Percentiles rank a stretch among this genome's conserved stretches.
Evolutionary conservation across 306 rosid genomes (phyloP).

Genomic region (Prunus campanulata): DNA sequence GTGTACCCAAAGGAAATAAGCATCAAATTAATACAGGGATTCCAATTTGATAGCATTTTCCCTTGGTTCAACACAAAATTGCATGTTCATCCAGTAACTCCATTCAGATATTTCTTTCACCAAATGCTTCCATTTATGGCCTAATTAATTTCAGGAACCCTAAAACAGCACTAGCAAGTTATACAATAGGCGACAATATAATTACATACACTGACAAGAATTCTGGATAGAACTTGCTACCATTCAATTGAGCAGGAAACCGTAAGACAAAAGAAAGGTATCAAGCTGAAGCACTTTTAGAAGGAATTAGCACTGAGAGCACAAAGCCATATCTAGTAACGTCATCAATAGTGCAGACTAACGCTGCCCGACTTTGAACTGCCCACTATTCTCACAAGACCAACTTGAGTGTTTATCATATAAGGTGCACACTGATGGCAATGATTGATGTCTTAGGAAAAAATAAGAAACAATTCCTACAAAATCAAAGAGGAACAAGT

Average conservation of each 20-base stretch:
- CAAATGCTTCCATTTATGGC: slow-evolving; percentile 28
- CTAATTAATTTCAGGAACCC: slow-evolving; percentile 15
- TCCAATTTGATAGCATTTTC: slow-evolving; percentile 42
- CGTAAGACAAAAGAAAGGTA: not conserved
- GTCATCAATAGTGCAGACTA: slow-evolving; percentile 23
- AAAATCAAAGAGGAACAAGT: slow-evolving; percentile 1
- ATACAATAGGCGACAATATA: not conserved
- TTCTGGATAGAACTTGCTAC: not conserved
- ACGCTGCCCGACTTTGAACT: slow-evolving; percentile 3
- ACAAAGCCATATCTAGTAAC: slow-evolving; percentile 26
- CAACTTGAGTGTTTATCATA: slow-evolving; percentile 4
- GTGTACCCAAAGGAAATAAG: slow-evolving; percentile 24
- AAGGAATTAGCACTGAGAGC: slow-evolving; percentile 2
- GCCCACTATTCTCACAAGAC: slow-evolving; percentile 5
- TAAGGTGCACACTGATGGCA: not conserved
- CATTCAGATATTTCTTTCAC: slow-evolving; percentile 17
- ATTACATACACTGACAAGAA: not conserved
- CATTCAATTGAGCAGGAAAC: slow-evolving; percentile 4
- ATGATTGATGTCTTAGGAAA: not conserved
- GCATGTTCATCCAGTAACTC: slow-evolving; percentile 33
- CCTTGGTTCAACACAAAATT: slow-evolving; percentile 35
- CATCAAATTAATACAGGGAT: slow-evolving; percentile 34
- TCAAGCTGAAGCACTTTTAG: not conserved
- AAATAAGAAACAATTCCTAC: slow-evolving; percentile 5
- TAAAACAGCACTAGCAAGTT: not conserved